Evolutionary conservation across 768 basidiomycete genomes (phyloP).

Genomic region (Amanita pallidorosea): DNA sequence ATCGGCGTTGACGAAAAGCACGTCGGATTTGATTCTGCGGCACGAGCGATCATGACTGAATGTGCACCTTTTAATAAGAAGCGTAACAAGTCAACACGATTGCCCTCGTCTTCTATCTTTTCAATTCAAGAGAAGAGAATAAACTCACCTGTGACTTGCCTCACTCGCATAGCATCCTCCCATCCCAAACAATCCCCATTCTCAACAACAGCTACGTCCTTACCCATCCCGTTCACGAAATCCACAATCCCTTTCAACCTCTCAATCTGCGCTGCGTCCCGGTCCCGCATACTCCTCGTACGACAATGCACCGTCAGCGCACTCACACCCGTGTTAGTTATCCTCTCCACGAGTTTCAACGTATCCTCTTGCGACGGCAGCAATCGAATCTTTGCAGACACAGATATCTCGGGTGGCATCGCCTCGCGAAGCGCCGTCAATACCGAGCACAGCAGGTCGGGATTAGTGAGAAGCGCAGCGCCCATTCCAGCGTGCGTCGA

Average conservation of each 20-base stretch:
- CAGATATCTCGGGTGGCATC: slow-evolving; percentile 68
- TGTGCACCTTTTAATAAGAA: slow-evolving; percentile 45
- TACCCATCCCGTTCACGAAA: slow-evolving; percentile 64
- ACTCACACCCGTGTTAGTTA: slow-evolving; percentile 80
- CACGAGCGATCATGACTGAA: slow-evolving; percentile 94
- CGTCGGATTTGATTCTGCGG: slow-evolving; percentile 86
- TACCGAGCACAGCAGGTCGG: slow-evolving; percentile 85
- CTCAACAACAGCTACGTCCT: slow-evolving; percentile 79
- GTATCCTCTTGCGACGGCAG: slow-evolving; percentile 84
- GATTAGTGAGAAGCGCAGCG: slow-evolving; percentile 85
- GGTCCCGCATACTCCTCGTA: slow-evolving; percentile 82
- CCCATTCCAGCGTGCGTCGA: slow-evolving; percentile 95
- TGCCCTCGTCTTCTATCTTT: background rate
- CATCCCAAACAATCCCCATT: slow-evolving; percentile 87
- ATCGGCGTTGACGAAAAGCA: slow-evolving; percentile 70
- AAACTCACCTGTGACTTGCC: slow-evolving; percentile 57
- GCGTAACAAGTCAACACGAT: background rate
- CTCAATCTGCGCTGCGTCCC: slow-evolving; percentile 68
- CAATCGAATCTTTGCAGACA: slow-evolving; percentile 92
- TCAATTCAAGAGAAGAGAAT: background rate
- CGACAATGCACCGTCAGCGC: slow-evolving; percentile 93
- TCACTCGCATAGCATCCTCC: slow-evolving; percentile 69
- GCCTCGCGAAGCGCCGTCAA: slow-evolving; percentile 64
- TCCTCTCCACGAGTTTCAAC: slow-evolving; percentile 77
- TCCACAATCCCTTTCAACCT: slow-evolving; percentile 80